These are phyloP conservation scores for Herpetospermum pedunculosum DNA, from an alignment of 306 rosid species.

Conservation along the genomic window DNA sequence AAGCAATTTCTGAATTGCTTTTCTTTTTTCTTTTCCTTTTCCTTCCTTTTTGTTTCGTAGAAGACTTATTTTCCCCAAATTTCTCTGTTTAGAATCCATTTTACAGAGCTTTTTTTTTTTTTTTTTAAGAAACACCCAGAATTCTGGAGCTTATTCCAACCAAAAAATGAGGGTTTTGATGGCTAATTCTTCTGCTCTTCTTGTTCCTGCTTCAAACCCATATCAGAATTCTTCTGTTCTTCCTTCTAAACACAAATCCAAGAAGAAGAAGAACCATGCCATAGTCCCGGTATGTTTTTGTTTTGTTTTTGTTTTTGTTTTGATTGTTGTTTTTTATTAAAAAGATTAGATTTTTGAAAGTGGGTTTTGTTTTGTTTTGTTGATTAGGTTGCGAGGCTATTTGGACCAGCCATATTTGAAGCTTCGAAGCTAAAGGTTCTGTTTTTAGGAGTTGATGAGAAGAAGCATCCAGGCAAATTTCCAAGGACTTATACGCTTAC, in stretches of 20 bases:
- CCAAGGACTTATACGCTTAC: conserved; percentile 81
- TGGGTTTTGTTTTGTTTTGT: not conserved
- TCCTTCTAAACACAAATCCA: conserved; percentile 17
- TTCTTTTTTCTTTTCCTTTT: not conserved
- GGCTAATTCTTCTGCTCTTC: conserved; percentile 32
- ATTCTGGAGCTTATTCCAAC: not conserved
- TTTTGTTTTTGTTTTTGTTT: not conserved
- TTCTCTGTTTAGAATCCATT: not conserved
- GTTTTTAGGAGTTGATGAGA: conserved; percentile 68
- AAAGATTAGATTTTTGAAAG: not conserved
- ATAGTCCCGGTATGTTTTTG: conserved; percentile 37
- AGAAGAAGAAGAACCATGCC: conserved; percentile 39
- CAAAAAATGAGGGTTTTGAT: conserved; percentile 42
- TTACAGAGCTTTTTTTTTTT: too few species aligned
- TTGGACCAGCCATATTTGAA: conserved; percentile 90
- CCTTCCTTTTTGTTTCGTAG: not conserved
- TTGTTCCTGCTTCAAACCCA: conserved; percentile 21
- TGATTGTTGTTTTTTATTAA: too few species aligned
- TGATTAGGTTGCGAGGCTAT: conserved; percentile 68
- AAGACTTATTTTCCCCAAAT: not conserved
- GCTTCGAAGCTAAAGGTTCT: conserved; percentile 82
- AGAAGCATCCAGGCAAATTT: conserved; percentile 79
- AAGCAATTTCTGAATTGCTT: too few species aligned
- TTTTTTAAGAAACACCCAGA: not conserved
- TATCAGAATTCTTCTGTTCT: conserved; percentile 8